Conservation (phyloP, 2,329 filamentous ascomycete genomes). For the Aureobasidium zeae region DNA sequence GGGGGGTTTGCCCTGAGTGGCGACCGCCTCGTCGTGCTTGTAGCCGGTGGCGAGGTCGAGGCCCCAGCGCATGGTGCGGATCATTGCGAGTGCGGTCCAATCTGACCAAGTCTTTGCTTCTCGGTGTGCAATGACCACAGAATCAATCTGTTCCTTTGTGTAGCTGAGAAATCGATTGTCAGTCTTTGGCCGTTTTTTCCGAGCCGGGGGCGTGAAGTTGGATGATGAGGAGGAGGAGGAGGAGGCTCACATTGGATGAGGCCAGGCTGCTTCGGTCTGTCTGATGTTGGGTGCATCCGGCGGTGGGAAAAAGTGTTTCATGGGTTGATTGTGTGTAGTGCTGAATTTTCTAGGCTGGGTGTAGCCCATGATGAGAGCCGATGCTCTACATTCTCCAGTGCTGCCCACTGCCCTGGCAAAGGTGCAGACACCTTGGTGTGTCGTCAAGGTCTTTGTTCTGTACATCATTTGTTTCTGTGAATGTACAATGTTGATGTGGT, state of each 20-base stretch:
- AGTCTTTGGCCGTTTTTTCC: not conserved
- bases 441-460: constrained; percentile 21
- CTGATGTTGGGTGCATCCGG: constrained; percentile 37
- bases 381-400: not conserved
- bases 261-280: constrained; percentile 40
- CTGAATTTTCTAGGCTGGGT: constrained; percentile 33
- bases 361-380: constrained; percentile 11
- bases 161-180: constrained; percentile 41
- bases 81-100: constrained; percentile 64
- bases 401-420: constrained; percentile 2
- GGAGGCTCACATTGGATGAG: constrained; percentile 37
- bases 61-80: constrained; percentile 65
- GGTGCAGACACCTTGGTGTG: constrained; percentile 3
- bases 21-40: constrained; percentile 54
- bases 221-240: too few relatives aligned
- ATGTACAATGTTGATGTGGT: not conserved
- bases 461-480: constrained; percentile 21
- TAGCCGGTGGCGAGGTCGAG: constrained; percentile 79
- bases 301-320: constrained; percentile 40
- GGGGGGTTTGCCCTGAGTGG: constrained; percentile 28
- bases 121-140: constrained; percentile 67
- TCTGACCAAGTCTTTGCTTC: constrained; percentile 65
- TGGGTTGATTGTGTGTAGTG: constrained; percentile 27
- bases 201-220: not conserved
- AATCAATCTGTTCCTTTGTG: constrained; percentile 67